Conservation (phyloP, 805 yeast species). For the Ogataea zsoltii region DNA sequence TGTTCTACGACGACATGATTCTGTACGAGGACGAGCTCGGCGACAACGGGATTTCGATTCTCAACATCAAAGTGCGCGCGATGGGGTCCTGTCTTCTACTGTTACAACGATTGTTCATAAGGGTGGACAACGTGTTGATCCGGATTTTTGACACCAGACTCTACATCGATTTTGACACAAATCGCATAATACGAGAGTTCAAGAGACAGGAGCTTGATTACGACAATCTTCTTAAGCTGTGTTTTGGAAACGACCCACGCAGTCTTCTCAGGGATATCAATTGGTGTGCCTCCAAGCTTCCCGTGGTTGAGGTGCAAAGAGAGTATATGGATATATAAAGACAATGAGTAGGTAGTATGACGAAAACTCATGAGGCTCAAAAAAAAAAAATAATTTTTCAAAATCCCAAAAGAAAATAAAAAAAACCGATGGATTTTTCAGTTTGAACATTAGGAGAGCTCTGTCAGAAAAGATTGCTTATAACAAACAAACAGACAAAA, state of each 20-base stretch:
- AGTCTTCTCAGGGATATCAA: slow-evolving; percentile 74
- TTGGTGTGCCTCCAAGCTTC: slow-evolving; percentile 66
- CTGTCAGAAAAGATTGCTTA: too few relatives aligned
- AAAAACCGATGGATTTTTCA: too few relatives aligned
- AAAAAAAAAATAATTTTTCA: background rate
- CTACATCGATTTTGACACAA: slow-evolving; percentile 71
- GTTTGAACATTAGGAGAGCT: too few relatives aligned
- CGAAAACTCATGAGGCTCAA: too few relatives aligned
- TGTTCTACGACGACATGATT: slow-evolving; percentile 86
- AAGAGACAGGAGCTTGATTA: slow-evolving; percentile 66
- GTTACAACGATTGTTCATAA: slow-evolving; percentile 73
- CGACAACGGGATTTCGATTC: slow-evolving; percentile 87
- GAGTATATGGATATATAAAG: slow-evolving; percentile 22
- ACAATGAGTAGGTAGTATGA: background rate
- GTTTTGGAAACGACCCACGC: slow-evolving; percentile 64
- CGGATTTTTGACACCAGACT: slow-evolving; percentile 83
- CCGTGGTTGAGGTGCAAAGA: slow-evolving; percentile 25
- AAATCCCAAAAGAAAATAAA: too few relatives aligned
- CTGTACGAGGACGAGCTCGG: slow-evolving; percentile 94
- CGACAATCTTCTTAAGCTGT: slow-evolving; percentile 41
- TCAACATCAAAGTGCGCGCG: slow-evolving; percentile 79
- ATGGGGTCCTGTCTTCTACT: slow-evolving; percentile 80
- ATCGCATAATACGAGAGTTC: slow-evolving; percentile 71
- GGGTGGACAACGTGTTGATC: slow-evolving; percentile 89
- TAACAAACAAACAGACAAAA: too few relatives aligned